These are phyloP conservation scores for Citrullus mucosospermus DNA, from an alignment of 306 rosid genomes.

Conservation along the genomic window DNA sequence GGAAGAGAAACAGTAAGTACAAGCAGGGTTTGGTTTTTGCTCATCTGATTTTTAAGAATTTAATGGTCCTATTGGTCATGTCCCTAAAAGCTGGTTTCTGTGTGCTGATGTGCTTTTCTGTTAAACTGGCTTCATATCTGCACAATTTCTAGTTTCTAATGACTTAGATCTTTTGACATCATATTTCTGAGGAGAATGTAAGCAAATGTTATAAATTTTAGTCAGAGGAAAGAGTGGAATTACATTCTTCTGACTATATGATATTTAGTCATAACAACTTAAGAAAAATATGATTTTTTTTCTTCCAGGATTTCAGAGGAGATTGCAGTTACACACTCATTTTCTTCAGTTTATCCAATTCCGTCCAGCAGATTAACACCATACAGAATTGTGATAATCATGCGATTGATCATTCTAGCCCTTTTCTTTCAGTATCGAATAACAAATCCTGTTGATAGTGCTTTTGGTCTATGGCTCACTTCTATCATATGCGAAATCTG, in stretches of 20 bases:
- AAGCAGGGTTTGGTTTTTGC: background rate
- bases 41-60: background rate
- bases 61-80: background rate
- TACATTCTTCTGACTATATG: background rate
- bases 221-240: background rate
- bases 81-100: background rate
- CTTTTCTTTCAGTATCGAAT: constrained; percentile 94
- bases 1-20: constrained; percentile 63
- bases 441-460: constrained; percentile 88
- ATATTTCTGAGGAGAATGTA: background rate
- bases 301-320: constrained; percentile 49
- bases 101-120: background rate
- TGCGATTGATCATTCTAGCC: constrained; percentile 58
- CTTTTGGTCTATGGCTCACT: constrained; percentile 91
- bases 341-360: constrained; percentile 53
- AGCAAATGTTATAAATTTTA: background rate
- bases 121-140: background rate
- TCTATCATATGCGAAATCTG: constrained; percentile 94
- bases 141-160: background rate
- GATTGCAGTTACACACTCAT: constrained; percentile 27
- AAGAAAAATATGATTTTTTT: constrained; percentile 3
- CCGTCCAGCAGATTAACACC: constrained; percentile 53
- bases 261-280: background rate
- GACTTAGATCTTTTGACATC: background rate
- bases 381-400: constrained; percentile 50